Conservation (phyloP, 1,139 yeast species). For the Candida sanyaensis region DNA sequence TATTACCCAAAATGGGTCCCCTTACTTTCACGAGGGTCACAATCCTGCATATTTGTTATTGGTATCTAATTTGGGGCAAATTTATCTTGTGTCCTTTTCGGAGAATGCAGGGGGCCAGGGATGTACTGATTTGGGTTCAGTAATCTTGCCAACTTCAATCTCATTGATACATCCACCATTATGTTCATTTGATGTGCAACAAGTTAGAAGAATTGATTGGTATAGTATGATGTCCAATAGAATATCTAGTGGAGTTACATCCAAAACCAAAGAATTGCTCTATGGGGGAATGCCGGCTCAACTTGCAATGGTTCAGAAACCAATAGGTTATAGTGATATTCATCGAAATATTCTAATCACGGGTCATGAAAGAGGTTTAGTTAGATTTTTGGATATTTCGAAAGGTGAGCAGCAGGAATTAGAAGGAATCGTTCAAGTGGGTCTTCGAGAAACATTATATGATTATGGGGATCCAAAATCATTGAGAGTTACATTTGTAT, state of each 20-base stretch:
- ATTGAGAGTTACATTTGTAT: constrained; percentile 55
- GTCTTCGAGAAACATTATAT: constrained; percentile 37
- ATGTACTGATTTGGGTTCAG: constrained; percentile 52
- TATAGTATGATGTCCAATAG: constrained; percentile 61
- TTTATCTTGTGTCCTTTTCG: constrained; percentile 32
- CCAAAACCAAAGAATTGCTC: constrained; percentile 45
- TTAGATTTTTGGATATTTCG: constrained; percentile 81
- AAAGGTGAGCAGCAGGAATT: constrained; percentile 71
- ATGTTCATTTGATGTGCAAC: constrained; percentile 52
- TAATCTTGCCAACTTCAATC: constrained; percentile 75
- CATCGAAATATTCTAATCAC: constrained; percentile 66
- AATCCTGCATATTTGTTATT: constrained; percentile 64
- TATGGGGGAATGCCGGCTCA: constrained; percentile 78
- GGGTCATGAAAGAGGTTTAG: constrained; percentile 81
- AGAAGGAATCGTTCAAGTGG: constrained; percentile 38
- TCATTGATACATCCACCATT: constrained; percentile 80
- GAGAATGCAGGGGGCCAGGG: constrained; percentile 48
- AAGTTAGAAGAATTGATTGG: constrained; percentile 71
- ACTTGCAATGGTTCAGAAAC: constrained; percentile 31
- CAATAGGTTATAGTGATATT: constrained; percentile 57
- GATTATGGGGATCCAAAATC: constrained; percentile 30
- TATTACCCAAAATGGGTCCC: constrained; percentile 41
- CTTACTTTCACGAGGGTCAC: constrained; percentile 71
- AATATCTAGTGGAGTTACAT: constrained; percentile 39
- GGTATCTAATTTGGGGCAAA: constrained; percentile 56